A percentile compares a stretch with the other conserved stretches of the same genome.
These are phyloP conservation scores for Brassica carinata DNA, from an alignment of 345 rosid genomes.

Conservation along the genomic window DNA sequence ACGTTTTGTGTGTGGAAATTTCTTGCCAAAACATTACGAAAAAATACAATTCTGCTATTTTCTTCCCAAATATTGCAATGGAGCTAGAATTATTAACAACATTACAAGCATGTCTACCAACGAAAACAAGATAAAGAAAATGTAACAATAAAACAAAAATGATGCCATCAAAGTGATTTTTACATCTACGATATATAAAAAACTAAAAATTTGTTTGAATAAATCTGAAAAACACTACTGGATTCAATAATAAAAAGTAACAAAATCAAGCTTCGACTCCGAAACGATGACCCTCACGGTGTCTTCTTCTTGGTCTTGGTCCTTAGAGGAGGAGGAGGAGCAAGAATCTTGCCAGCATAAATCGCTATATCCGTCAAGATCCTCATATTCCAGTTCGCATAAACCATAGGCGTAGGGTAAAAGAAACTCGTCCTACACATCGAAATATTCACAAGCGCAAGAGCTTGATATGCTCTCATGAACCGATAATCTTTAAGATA, in stretches of 20 bases:
- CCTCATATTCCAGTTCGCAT: constrained; percentile 42
- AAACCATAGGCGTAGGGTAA: constrained; percentile 39
- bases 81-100: neutral
- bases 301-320: neutral
- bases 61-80: neutral
- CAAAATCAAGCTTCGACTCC: neutral
- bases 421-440: constrained; percentile 42
- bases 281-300: constrained; percentile 3
- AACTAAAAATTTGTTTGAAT: neutral
- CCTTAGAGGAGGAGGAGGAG: constrained; percentile 41
- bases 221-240: constrained; percentile 1
- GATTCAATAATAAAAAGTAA: constrained; percentile 1
- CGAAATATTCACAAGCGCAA: constrained; percentile 34
- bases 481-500: constrained; percentile 35
- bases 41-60: neutral
- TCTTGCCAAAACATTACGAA: neutral
- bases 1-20: neutral
- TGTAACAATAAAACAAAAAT: constrained; percentile 1
- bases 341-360: constrained; percentile 34
- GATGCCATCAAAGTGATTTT: neutral
- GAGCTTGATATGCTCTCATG: constrained; percentile 45
- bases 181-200: neutral
- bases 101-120: neutral
- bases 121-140: neutral
- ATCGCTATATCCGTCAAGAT: constrained; percentile 41